These are phyloP conservation scores for Aurantiochytrium sp. DNA, from an alignment of 108 stramenopile species.

Conservation along the genomic window DNA sequence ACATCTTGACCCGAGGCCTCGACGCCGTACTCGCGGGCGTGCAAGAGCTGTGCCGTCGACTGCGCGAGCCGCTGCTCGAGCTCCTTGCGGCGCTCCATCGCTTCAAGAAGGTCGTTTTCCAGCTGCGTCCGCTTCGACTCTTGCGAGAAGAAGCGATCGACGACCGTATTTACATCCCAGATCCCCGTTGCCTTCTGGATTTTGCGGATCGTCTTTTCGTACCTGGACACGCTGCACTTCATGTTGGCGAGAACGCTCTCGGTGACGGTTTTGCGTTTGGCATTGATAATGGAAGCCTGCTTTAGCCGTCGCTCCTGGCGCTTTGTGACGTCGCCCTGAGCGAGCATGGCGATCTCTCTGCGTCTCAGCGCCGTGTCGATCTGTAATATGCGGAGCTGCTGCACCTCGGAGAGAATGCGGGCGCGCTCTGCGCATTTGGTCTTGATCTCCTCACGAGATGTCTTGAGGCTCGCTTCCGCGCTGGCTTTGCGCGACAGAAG, in stretches of 20 bases:
- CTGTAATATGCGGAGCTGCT: neutral
- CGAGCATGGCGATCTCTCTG: neutral
- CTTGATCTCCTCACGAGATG: neutral
- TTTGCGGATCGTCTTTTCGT: neutral
- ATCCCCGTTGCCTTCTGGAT: neutral
- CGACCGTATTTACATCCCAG: neutral
- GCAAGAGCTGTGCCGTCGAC: neutral
- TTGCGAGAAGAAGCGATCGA: slow-evolving; percentile 9
- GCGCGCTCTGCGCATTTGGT: neutral
- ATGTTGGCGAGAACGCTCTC: neutral
- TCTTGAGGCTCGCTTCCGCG: neutral
- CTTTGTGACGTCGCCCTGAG: neutral
- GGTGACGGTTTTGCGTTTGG: neutral
- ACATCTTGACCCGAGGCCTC: neutral
- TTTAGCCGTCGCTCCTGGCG: neutral
- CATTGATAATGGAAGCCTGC: neutral
- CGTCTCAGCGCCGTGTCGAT: slow-evolving; percentile 13
- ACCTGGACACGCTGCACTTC: neutral
- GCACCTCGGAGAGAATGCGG: neutral
- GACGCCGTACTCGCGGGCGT: neutral
- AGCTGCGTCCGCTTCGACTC: neutral
- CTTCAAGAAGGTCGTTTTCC: neutral
- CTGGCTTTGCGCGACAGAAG: neutral
- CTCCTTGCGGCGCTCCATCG: neutral
- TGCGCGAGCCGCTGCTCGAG: neutral